These are phyloP conservation scores for Actinomucor elegans DNA, from an alignment of 371 early-diverging fungal species.

Conservation along the genomic window DNA sequence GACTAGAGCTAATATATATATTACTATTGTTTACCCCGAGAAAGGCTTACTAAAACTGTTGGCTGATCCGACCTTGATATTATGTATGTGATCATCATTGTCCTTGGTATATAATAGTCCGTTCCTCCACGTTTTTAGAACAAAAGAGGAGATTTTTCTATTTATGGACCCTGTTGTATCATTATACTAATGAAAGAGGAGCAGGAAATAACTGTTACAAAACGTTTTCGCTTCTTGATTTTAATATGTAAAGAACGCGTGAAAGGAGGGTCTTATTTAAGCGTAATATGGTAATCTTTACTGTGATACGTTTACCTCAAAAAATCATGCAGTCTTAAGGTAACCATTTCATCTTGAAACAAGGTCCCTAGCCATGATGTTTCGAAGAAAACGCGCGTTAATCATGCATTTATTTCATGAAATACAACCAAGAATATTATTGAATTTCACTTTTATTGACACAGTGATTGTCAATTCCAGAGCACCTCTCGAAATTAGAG, in stretches of 20 bases:
- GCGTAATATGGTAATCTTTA: too few relatives aligned
- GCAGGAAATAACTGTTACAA: too few relatives aligned
- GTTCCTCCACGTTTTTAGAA: constrained; percentile 7
- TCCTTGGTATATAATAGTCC: neutral
- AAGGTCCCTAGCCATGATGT: too few relatives aligned
- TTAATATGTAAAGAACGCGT: neutral
- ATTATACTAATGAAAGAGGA: too few relatives aligned
- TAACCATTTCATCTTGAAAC: too few relatives aligned
- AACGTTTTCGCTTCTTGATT: too few relatives aligned
- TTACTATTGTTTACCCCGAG: too few relatives aligned
- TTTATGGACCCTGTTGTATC: too few relatives aligned
- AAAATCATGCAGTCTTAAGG: too few relatives aligned
- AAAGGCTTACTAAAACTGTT: neutral
- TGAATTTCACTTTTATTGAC: constrained; percentile 2
- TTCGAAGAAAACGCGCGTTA: constrained; percentile 1
- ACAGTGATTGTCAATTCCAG: neutral
- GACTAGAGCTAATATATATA: too few relatives aligned
- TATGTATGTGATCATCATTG: constrained; percentile 1
- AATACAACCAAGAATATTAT: neutral
- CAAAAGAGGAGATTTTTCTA: neutral
- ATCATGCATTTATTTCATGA: neutral
- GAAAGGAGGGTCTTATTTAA: too few relatives aligned
- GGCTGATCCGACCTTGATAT: neutral
- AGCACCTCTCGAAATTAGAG: too few relatives aligned
- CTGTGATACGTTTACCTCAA: neutral